These are phyloP conservation scores for Monosporascus sp. DNA, from an alignment of 2,329 filamentous ascomycete species.

Conservation along the genomic window DNA sequence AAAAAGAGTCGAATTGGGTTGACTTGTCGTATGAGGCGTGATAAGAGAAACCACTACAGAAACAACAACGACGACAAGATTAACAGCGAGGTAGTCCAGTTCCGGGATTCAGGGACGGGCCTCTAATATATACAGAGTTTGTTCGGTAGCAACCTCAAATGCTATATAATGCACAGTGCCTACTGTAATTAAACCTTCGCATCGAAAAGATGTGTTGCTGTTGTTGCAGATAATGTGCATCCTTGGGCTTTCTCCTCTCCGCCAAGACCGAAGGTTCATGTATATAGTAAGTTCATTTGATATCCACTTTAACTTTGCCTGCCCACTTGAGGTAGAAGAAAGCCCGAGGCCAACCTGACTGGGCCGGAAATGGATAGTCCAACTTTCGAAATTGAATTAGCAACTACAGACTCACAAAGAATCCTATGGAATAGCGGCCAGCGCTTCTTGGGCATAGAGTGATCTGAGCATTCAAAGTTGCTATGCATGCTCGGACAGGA, in stretches of 20 bases:
- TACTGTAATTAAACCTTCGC: background rate
- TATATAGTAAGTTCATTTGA: background rate
- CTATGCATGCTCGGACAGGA: background rate
- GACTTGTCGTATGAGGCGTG: too few species aligned
- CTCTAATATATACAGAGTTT: too few species aligned
- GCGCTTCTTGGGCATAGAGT: background rate
- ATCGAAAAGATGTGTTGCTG: background rate
- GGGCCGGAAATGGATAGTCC: too few species aligned
- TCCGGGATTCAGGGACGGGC: too few species aligned
- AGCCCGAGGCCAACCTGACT: too few species aligned
- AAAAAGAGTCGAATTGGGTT: background rate
- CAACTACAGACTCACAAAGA: background rate
- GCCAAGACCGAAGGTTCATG: background rate
- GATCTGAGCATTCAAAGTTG: background rate
- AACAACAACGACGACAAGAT: too few species aligned
- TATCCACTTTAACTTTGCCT: background rate
- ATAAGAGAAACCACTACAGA: too few species aligned
- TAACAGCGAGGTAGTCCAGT: too few species aligned
- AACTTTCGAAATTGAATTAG: too few species aligned
- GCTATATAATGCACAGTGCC: too few species aligned
- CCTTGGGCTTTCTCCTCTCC: background rate
- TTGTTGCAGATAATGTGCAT: background rate
- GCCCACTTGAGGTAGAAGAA: background rate
- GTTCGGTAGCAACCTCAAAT: too few species aligned
- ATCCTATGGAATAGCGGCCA: background rate